Evolutionary conservation across 176 grass and related monocot species (phyloP).

Genomic region (Alloteropsis semialata): DNA sequence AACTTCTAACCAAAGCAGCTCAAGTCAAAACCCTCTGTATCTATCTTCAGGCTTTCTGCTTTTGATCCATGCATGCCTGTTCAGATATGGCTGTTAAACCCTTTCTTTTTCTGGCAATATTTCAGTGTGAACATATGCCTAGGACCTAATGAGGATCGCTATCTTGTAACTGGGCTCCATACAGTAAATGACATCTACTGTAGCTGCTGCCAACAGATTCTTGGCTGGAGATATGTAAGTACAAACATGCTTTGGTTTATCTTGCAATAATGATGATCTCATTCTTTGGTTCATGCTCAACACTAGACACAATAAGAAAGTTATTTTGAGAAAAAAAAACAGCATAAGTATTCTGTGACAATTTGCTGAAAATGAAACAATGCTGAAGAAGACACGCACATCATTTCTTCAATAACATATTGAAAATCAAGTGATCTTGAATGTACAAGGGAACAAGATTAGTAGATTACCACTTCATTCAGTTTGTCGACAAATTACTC

Average conservation of each 20-base stretch:
- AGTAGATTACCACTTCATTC: background rate
- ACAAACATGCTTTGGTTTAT: background rate
- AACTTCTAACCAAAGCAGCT: background rate
- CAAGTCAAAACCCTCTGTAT: background rate
- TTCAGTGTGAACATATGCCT: constrained; percentile 71
- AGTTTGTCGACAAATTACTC: background rate
- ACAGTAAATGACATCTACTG: constrained; percentile 85
- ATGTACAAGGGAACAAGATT: background rate
- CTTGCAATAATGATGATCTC: background rate
- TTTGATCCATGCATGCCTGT: background rate
- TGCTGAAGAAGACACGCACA: background rate
- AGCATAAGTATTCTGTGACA: background rate
- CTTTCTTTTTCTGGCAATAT: background rate
- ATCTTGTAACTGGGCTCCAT: constrained; percentile 62
- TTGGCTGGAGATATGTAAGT: constrained; percentile 94
- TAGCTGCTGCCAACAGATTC: constrained; percentile 73
- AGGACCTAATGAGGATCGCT: constrained; percentile 63
- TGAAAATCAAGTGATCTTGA: background rate
- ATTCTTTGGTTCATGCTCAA: background rate
- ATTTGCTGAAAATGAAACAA: background rate
- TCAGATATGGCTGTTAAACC: background rate
- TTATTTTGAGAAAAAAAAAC: background rate
- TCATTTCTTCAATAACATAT: background rate
- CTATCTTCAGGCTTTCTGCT: background rate
- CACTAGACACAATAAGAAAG: background rate